Base-by-base conservation (phyloP, 208 protist species). In the Trichomonas tenax region DNA sequence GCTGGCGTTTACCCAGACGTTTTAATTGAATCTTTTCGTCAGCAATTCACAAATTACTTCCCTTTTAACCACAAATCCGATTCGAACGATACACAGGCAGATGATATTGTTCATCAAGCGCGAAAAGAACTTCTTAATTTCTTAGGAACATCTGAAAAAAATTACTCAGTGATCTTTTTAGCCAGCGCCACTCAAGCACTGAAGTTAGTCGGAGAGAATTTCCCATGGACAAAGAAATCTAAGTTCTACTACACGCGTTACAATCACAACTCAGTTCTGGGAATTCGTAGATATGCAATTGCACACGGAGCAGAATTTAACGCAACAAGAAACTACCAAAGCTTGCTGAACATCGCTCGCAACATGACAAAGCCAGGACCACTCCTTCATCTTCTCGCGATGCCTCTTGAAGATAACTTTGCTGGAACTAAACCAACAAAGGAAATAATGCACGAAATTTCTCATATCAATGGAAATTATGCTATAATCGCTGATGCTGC, bases 181-280 rank as follows among this genome's bases (percentile, higher is more conserved):
- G 72, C 96, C 15, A 93, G 96, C 26, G 96, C 96, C 36, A 96
- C 96, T 40, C 84, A 88, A 51, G 96, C 96, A 11, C 26, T 96
- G 3, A 86, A 90, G 31, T 36, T 96, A 34, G 46, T 96, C 34
- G 96, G 81, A 4, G 96, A 96, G 38, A 96, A 72, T n/a, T 96
- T 72, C 48, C 14, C 72, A 8, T 96, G 96, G 96, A 96, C 15
- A 38, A 48, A 51, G 45, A 45, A 51, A 0, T 72, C 41, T 9
- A 96, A 88, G 40, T 96, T 82, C 26, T 45, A 58, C 9, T 96
- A 93, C 48, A 96, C 82, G 21, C 2, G 46, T 48, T 90, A 82
- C n/a, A 96, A 96, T 82, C 96, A 96, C 41, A 96, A 96, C 21
- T 95, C 84, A 36, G 96, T 96, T 86, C 41, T 96, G 2, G 96